These are phyloP conservation scores for Debaryomyces udenii DNA, from an alignment of 1,139 yeast species.

Conservation along the genomic window DNA sequence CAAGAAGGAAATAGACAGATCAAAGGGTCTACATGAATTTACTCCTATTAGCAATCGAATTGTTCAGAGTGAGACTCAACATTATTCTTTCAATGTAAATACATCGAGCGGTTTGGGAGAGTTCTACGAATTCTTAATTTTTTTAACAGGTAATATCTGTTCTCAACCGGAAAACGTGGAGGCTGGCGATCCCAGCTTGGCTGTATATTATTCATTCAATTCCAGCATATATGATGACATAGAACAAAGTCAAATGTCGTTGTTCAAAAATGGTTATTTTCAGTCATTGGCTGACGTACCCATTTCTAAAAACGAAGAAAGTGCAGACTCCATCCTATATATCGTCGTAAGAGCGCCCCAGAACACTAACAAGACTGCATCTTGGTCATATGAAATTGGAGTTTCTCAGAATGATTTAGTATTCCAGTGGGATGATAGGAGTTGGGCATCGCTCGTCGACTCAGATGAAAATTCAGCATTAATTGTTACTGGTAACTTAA, in stretches of 20 bases:
- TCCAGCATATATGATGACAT: conserved; percentile 38
- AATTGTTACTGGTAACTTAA: conserved; percentile 64
- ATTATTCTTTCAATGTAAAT: conserved; percentile 49
- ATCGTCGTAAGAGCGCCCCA: conserved; percentile 53
- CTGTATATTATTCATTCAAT: conserved; percentile 55
- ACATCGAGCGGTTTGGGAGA: conserved; percentile 50
- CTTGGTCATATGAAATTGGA: conserved; percentile 69
- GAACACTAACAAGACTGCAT: conserved; percentile 36
- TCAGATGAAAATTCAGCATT: conserved; percentile 74
- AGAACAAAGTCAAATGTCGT: conserved; percentile 34
- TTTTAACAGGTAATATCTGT: conserved; percentile 64
- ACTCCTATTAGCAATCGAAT: conserved; percentile 46
- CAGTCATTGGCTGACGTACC: conserved; percentile 55
- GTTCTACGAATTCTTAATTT: conserved; percentile 55
- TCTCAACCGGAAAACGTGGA: conserved; percentile 42
- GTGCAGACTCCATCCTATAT: conserved; percentile 36
- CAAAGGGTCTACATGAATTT: conserved; percentile 46
- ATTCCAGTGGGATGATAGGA: conserved; percentile 68
- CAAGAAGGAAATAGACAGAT: conserved; percentile 8
- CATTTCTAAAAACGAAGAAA: conserved; percentile 20
- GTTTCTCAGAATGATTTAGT: conserved; percentile 67
- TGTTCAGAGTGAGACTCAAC: conserved; percentile 41
- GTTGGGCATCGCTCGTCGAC: conserved; percentile 67
- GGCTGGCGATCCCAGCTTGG: conserved; percentile 39
- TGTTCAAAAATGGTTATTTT: conserved; percentile 52